A percentile compares a stretch with the other conserved stretches of the same genome.
Conservation (phyloP, 75 land plant genomes). For the Selaginella tamariscina region DNA sequence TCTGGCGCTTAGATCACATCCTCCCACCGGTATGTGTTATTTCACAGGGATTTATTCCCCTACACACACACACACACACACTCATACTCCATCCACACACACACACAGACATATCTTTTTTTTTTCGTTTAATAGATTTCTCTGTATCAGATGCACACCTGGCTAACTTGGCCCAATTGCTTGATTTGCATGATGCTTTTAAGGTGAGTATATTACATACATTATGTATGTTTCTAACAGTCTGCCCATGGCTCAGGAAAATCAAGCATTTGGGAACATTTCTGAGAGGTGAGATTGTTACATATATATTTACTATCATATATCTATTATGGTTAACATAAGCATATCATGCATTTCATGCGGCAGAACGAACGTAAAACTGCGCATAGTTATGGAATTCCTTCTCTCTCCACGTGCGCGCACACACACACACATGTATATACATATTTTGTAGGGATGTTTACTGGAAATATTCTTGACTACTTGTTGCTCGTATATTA, state of each 20-base stretch:
- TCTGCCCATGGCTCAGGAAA: not conserved
- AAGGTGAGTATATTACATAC: not conserved
- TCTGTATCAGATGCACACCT: not conserved
- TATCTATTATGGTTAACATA: too few species aligned
- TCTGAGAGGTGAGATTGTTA: not conserved
- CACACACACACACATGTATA: constrained; percentile 2
- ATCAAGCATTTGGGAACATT: not conserved
- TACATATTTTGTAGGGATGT: not conserved
- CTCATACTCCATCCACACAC: too few species aligned
- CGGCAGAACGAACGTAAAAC: constrained; percentile 15
- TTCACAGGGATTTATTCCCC: not conserved
- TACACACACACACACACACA: too few species aligned
- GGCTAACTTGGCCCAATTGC: constrained; percentile 45
- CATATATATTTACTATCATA: not conserved
- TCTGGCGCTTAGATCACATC: constrained; percentile 37
- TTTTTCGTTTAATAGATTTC: not conserved
- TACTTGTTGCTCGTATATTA: not conserved
- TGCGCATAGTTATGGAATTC: constrained; percentile 44
- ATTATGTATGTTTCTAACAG: not conserved
- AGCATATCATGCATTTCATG: not conserved
- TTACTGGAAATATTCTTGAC: not conserved
- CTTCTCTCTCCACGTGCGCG: not conserved
- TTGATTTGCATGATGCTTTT: constrained; percentile 49
- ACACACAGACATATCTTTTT: not conserved
- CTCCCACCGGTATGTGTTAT: not conserved